A percentile compares a stretch with the other conserved stretches of the same genome.
Conservation (phyloP, 192 early-diverging fungal genomes). For the Backusella westeae region DNA sequence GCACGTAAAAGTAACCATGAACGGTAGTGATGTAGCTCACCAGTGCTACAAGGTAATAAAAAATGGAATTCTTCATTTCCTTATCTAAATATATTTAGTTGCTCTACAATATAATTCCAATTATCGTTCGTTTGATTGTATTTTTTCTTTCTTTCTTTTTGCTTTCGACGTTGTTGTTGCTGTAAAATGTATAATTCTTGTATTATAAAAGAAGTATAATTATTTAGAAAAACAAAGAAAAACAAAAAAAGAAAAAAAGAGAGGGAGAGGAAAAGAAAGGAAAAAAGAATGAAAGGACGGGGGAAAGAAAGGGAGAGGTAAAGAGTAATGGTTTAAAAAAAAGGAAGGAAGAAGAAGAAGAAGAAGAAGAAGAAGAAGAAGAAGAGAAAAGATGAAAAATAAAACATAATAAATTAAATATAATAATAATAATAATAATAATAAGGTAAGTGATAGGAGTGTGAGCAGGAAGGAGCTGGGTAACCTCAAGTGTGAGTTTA, state of each 20-base stretch:
- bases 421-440: neutral
- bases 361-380: neutral
- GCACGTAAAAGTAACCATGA: slow-evolving; percentile 24
- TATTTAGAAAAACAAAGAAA: neutral
- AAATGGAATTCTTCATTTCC: neutral
- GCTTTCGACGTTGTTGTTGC: neutral
- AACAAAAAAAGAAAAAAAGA: neutral
- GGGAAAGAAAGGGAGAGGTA: neutral
- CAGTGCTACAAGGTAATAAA: neutral
- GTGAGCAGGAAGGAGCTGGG: neutral
- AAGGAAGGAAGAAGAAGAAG: neutral
- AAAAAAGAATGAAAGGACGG: neutral
- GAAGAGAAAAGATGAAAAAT: neutral
- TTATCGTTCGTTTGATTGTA: neutral
- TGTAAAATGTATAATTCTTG: neutral
- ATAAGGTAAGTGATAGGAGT: too few species aligned
- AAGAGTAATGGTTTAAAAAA: neutral
- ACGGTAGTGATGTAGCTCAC: slow-evolving; percentile 1
- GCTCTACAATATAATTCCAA: neutral
- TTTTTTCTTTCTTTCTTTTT: neutral
- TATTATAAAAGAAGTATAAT: neutral
- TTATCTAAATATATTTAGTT: neutral
- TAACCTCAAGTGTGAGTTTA: neutral
- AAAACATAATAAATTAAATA: neutral
- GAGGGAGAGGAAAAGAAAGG: neutral